A percentile compares a stretch with the other conserved stretches of the same genome.
phyloP scores from a whole-genome alignment of 441 rosid species.

The Pelargonium cotyledonis region DNA sequence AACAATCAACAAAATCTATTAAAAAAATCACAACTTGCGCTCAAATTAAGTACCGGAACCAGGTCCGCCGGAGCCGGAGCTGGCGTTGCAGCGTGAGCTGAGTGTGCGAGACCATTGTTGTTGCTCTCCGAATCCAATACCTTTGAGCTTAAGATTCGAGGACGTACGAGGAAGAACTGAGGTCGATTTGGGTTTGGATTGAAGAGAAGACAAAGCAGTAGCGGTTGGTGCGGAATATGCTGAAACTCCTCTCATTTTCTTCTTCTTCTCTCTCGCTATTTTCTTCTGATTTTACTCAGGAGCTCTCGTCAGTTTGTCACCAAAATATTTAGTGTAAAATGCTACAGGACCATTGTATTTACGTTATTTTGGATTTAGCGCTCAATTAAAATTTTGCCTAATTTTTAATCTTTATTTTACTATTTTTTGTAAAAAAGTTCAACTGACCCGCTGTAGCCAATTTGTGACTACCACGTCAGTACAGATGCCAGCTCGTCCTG shows the following conservation, averaged over 20 bases:
- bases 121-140: constrained; percentile 23
- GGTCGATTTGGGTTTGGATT: constrained; percentile 18
- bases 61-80: constrained; percentile 33
- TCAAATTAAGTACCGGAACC: constrained; percentile 32
- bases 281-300: neutral
- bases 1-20: neutral
- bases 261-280: neutral
- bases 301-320: neutral
- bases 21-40: neutral
- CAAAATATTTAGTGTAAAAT: too few species aligned
- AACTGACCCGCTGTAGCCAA: too few species aligned
- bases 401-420: too few species aligned
- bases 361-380: too few species aligned
- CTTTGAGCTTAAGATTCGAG: constrained; percentile 21
- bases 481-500: too few species aligned
- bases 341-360: too few species aligned
- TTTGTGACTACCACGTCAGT: too few species aligned
- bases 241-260: constrained; percentile 28
- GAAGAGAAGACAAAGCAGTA: constrained; percentile 12
- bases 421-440: too few species aligned
- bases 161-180: constrained; percentile 16
- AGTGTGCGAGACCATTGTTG: constrained; percentile 14
- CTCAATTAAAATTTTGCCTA: too few species aligned
- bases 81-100: constrained; percentile 34
- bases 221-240: constrained; percentile 14